These are phyloP conservation scores for Stagonosporopsis chrysanthemi DNA, from an alignment of 2,329 filamentous ascomycete species.

Conservation along the genomic window DNA sequence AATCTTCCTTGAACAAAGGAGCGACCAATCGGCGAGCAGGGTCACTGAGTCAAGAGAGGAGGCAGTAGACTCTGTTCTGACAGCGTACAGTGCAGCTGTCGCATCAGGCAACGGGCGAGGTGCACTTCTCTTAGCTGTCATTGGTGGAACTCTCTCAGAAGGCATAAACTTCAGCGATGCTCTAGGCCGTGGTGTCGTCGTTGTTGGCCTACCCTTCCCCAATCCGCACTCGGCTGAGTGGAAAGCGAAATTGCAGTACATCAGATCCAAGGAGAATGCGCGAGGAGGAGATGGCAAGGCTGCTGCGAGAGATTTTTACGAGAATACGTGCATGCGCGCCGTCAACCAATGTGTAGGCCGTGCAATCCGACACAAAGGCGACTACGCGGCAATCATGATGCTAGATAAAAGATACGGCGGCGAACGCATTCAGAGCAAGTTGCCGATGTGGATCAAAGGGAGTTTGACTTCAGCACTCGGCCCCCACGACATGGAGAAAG, in stretches of 20 bases:
- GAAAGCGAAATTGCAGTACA: conserved; percentile 89
- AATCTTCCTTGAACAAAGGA: conserved; percentile 50
- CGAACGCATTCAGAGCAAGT: conserved; percentile 75
- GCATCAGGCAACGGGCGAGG: conserved; percentile 61
- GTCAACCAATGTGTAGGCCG: conserved; percentile 97
- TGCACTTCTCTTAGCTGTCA: conserved; percentile 84
- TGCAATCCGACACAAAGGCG: conserved; percentile 84
- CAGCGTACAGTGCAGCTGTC: conserved; percentile 75
- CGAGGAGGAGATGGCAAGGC: conserved; percentile 50
- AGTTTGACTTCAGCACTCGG: conserved; percentile 61
- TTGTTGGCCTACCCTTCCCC: conserved; percentile 92
- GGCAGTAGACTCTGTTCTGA: conserved; percentile 72
- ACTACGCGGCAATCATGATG: conserved; percentile 91
- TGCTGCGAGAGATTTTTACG: conserved; percentile 80
- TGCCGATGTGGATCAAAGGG: conserved; percentile 87
- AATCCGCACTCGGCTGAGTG: conserved; percentile 90
- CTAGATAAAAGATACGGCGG: conserved; percentile 81
- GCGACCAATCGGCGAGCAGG: conserved; percentile 59
- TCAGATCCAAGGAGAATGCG: conserved; percentile 67
- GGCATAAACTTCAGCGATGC: conserved; percentile 97
- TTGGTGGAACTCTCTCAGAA: conserved; percentile 94
- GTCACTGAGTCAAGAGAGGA: conserved; percentile 61
- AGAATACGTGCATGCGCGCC: conserved; percentile 94
- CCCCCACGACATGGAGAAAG: conserved; percentile 54
- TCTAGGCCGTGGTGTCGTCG: conserved; percentile 85